Percentiles rank a stretch among this genome's conserved stretches.
Evolutionary conservation across 768 basidiomycete species (phyloP).

Genomic region (Cystofilobasidium capitatum): DNA sequence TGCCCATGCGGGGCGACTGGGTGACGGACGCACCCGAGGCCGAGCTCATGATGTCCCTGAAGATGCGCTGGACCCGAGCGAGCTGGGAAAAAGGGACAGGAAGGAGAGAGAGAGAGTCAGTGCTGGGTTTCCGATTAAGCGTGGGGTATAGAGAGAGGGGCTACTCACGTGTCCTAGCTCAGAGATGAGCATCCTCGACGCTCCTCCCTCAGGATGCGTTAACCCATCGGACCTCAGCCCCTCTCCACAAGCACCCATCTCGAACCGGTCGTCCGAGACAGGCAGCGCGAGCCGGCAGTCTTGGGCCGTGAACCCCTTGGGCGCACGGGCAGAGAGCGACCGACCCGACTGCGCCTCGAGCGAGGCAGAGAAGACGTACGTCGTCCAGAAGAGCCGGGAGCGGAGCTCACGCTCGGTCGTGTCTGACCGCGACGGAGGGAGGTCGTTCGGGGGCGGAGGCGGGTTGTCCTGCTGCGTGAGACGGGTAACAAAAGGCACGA

Average conservation of each 20-base stretch:
- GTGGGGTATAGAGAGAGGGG: too few species aligned
- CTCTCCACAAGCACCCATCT: constrained; percentile 10
- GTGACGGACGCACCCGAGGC: neutral
- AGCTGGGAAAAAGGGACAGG: constrained; percentile 4
- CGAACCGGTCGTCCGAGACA: constrained; percentile 17
- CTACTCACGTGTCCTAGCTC: constrained; percentile 21
- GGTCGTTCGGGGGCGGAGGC: neutral
- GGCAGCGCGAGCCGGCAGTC: constrained; percentile 22
- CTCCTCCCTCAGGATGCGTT: neutral
- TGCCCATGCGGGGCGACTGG: neutral
- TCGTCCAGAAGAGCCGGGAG: constrained; percentile 17
- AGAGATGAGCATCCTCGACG: neutral
- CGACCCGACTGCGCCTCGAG: constrained; percentile 8
- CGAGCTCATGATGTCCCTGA: constrained; percentile 10
- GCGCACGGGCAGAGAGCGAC: neutral
- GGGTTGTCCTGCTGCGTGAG: constrained; percentile 17
- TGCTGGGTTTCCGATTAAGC: neutral
- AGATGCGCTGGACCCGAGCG: constrained; percentile 22
- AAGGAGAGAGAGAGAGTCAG: neutral
- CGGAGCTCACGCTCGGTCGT: constrained; percentile 18
- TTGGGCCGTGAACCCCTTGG: constrained; percentile 6
- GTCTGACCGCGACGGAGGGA: neutral
- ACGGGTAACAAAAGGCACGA: constrained; percentile 13
- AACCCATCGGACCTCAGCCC: constrained; percentile 11
- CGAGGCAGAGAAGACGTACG: constrained; percentile 16